phyloP scores from a whole-genome alignment of 2,329 filamentous ascomycete genomes.

The Diaporthe destruens region DNA sequence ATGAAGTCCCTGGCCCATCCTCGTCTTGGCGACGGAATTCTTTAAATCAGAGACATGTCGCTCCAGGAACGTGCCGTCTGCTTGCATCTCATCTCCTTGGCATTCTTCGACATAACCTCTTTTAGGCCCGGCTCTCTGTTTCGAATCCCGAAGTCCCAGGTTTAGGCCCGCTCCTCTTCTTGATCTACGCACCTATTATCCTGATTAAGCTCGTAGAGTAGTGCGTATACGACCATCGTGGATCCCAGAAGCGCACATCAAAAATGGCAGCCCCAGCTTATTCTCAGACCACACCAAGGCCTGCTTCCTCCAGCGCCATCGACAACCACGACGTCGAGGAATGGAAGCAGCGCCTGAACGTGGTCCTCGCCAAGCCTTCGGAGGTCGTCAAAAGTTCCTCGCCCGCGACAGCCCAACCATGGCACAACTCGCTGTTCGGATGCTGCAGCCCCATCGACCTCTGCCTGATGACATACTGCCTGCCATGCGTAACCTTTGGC shows the following conservation, averaged over 20 bases:
- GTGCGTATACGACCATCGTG: not conserved
- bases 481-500: slow-evolving; percentile 63
- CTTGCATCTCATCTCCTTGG: slow-evolving; percentile 10
- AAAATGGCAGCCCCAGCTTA: slow-evolving; percentile 42
- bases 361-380: slow-evolving; percentile 56
- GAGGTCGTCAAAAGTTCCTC: slow-evolving; percentile 58
- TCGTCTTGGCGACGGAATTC: slow-evolving; percentile 7
- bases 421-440: slow-evolving; percentile 57
- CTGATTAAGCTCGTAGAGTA: not conserved
- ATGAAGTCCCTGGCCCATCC: not conserved
- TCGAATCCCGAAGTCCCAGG: not conserved
- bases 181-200: not conserved
- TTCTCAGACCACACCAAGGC: slow-evolving; percentile 36
- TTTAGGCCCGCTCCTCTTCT: not conserved
- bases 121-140: not conserved
- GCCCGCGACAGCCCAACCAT: slow-evolving; percentile 53
- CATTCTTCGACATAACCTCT: slow-evolving; percentile 20
- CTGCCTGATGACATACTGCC: slow-evolving; percentile 60
- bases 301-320: slow-evolving; percentile 51
- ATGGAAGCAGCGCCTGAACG: slow-evolving; percentile 60
- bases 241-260: not conserved
- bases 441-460: slow-evolving; percentile 60
- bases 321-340: slow-evolving; percentile 58
- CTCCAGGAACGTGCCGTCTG: slow-evolving; percentile 20
- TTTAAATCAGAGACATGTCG: not conserved